Base-by-base conservation (phyloP, 2,329 filamentous ascomycete species). In the Calonectria pauciramosa region DNA sequence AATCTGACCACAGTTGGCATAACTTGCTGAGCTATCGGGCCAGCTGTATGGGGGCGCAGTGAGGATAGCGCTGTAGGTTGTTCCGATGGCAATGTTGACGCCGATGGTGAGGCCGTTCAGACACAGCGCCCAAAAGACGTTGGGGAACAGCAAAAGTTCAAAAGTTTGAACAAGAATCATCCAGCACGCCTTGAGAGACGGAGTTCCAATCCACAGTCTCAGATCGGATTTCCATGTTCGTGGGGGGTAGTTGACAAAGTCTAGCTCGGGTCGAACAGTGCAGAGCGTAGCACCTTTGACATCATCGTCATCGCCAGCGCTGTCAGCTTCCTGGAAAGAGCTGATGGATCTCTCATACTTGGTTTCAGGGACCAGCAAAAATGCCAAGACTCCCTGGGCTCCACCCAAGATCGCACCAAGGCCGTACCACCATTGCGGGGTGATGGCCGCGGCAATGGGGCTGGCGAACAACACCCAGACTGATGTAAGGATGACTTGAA, bases 21-120 rank as follows among this genome's bases (percentile, higher is more conserved):
- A 79, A 28, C 77, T 79, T 2, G 74, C 68, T 0, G 77, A 79
- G 6, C 71, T 73, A 10, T 79, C 65, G 0, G 77, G 70, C 77
- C 77, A 79, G 68, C 75, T 79, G 49, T 79, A 79, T 9, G 77
- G 77, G 26, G 77, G 68, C 13, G 30, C 30, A 1, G 76, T 77
- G 13, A 79, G 66, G 9, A 79, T 79, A 4, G n/a, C 11, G 11
- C 77, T 76, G 8, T 79, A 78, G 0, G 77, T 79, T 1, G 77
- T 79, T 34, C 77, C 76, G n/a, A 79, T 79, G 4, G 77, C 77
- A 16, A 79, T 78, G 26, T 79, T 79, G n/a, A 78, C 52, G 16
- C 77, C 77, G 10, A 79, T 68, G 0, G 77, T 79, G 5, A 79
- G 76, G 28, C 77, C 77, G 38, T 79, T 79, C 2, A 79, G 56